Evolutionary conservation across 2,329 filamentous ascomycete species (phyloP).

Genomic region (Bipolaris oryzae): DNA sequence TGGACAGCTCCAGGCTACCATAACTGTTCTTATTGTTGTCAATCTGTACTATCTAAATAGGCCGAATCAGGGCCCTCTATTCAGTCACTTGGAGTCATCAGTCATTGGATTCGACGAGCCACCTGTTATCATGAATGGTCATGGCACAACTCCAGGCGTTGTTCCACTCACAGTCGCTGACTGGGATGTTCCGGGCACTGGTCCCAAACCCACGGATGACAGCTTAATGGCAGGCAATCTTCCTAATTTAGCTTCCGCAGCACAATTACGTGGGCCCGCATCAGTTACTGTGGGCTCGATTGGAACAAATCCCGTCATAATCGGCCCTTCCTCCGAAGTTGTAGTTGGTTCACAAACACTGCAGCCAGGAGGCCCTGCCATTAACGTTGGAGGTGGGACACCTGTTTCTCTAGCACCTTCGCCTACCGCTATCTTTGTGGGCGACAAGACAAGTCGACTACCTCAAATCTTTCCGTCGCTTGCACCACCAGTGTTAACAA

Average conservation of each 20-base stretch:
- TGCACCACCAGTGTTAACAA: slow-evolving; percentile 47
- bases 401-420: slow-evolving; percentile 38
- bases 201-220: slow-evolving; percentile 9
- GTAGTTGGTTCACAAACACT: slow-evolving; percentile 46
- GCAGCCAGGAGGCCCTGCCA: slow-evolving; percentile 40
- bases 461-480: slow-evolving; percentile 19
- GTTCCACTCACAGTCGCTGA: slow-evolving; percentile 21
- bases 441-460: slow-evolving; percentile 33
- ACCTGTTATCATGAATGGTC: slow-evolving; percentile 16
- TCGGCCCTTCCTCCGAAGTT: slow-evolving; percentile 42
- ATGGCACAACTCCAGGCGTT: slow-evolving; percentile 10
- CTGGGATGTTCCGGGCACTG: slow-evolving; percentile 15
- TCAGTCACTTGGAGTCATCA: slow-evolving; percentile 39
- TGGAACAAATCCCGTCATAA: slow-evolving; percentile 35
- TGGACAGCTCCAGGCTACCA: slow-evolving; percentile 48
- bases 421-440: slow-evolving; percentile 39
- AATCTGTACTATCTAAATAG: slow-evolving; percentile 44
- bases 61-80: slow-evolving; percentile 24
- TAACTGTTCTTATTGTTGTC: slow-evolving; percentile 53
- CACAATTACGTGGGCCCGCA: slow-evolving; percentile 6
- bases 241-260: slow-evolving; percentile 9
- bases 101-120: slow-evolving; percentile 35
- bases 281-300: slow-evolving; percentile 33
- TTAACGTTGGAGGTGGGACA: slow-evolving; percentile 44
- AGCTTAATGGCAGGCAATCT: slow-evolving; percentile 5